Evolutionary conservation across 2,329 filamentous ascomycete species (phyloP).

Genomic region (Leptodontidium sp.): DNA sequence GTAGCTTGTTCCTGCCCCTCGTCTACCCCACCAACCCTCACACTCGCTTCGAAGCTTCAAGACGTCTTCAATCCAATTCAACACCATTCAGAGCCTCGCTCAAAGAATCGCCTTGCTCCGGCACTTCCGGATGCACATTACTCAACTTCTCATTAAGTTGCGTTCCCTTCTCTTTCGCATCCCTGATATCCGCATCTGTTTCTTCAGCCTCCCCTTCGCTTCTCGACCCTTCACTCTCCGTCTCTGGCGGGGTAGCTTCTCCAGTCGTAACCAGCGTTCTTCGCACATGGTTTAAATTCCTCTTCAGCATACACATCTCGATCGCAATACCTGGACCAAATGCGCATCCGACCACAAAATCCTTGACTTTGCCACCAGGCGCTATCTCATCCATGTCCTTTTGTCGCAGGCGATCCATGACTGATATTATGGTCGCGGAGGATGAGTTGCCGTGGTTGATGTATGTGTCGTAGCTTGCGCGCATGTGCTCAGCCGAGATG

Average conservation of each 20-base stretch:
- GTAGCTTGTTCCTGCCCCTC: not conserved
- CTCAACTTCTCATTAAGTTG: conserved; percentile 35
- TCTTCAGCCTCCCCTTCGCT: conserved; percentile 39
- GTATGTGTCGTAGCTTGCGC: conserved; percentile 75
- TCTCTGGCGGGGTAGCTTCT: conserved; percentile 45
- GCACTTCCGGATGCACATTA: conserved; percentile 31
- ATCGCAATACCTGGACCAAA: conserved; percentile 75
- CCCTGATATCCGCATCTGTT: conserved; percentile 31
- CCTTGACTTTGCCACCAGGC: conserved; percentile 57
- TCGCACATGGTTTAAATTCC: conserved; percentile 44
- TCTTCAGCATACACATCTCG: conserved; percentile 72
- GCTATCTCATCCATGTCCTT: conserved; percentile 67
- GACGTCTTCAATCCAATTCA: conserved; percentile 43
- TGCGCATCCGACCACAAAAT: conserved; percentile 71
- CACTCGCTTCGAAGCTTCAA: not conserved
- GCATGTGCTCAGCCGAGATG: conserved; percentile 69
- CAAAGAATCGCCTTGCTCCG: conserved; percentile 40
- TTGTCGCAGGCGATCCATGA: conserved; percentile 66
- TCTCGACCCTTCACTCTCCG: conserved; percentile 43
- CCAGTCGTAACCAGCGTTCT: conserved; percentile 37
- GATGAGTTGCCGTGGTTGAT: conserved; percentile 74
- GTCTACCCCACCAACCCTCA: not conserved
- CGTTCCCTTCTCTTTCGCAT: conserved; percentile 34
- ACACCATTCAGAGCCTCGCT: conserved; percentile 45
- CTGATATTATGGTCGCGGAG: conserved; percentile 73